phyloP scores from a whole-genome alignment of 805 yeast genomes.

The Kodamaea neixiangensis region DNA sequence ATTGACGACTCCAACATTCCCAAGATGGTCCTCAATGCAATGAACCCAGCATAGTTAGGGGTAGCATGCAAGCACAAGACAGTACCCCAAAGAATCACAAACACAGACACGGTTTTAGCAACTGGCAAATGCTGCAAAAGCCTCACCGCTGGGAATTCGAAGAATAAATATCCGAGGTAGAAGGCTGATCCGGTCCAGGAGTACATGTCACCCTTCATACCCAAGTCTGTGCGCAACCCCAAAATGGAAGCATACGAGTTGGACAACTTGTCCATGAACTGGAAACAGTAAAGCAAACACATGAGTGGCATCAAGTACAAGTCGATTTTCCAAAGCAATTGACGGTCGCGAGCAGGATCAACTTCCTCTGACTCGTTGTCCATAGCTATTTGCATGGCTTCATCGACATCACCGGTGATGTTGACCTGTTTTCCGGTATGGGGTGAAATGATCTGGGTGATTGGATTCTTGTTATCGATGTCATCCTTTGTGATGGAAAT shows the following conservation, averaged over 20 bases:
- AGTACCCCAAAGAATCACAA: slow-evolving; percentile 63
- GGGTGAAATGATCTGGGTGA: slow-evolving; percentile 21
- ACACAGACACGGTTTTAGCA: slow-evolving; percentile 48
- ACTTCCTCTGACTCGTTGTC: slow-evolving; percentile 14
- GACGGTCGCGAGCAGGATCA: slow-evolving; percentile 31
- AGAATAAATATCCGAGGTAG: slow-evolving; percentile 60
- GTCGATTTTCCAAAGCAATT: slow-evolving; percentile 52
- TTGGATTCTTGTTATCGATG: slow-evolving; percentile 13
- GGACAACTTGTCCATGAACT: slow-evolving; percentile 62
- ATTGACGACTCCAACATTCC: slow-evolving; percentile 42
- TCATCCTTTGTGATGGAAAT: slow-evolving; percentile 3
- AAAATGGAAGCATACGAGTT: slow-evolving; percentile 53
- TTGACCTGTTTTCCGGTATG: slow-evolving; percentile 21
- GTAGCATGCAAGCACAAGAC: slow-evolving; percentile 56
- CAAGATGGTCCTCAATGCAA: slow-evolving; percentile 39
- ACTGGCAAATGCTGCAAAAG: slow-evolving; percentile 59
- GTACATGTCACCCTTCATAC: slow-evolving; percentile 46
- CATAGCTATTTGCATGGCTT: slow-evolving; percentile 45
- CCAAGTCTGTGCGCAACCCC: slow-evolving; percentile 48
- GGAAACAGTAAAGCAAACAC: slow-evolving; percentile 50
- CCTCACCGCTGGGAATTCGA: slow-evolving; percentile 51
- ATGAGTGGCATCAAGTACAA: slow-evolving; percentile 51
- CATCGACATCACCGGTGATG: slow-evolving; percentile 44
- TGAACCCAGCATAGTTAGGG: slow-evolving; percentile 43
- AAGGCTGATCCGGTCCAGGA: slow-evolving; percentile 47